These are phyloP conservation scores for Pseudozyma pruni DNA, from an alignment of 1,284 basidiomycete species.

Conservation along the genomic window DNA sequence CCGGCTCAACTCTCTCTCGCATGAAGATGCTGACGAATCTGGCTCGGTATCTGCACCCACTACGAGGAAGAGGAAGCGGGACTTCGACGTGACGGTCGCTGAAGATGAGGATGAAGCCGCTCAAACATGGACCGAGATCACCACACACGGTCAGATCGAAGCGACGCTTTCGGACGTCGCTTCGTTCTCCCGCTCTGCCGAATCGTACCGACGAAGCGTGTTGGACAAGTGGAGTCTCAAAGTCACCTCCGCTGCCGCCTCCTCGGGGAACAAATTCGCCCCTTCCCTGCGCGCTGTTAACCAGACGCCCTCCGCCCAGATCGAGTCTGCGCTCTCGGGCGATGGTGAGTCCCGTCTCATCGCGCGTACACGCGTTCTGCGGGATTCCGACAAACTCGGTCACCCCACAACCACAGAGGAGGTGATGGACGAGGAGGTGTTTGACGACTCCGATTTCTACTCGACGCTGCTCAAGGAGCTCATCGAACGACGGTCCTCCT, in stretches of 20 bases:
- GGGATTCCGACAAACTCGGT: constrained; percentile 42
- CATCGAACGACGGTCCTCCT: constrained; percentile 53
- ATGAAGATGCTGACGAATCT: background rate
- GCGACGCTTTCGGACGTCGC: constrained; percentile 31
- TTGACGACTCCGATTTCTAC: constrained; percentile 67
- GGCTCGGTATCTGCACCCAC: constrained; percentile 9
- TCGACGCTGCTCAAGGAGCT: constrained; percentile 60
- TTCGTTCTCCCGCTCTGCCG: constrained; percentile 21
- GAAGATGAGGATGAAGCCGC: constrained; percentile 22
- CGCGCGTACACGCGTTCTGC: constrained; percentile 57
- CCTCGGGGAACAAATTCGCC: constrained; percentile 36
- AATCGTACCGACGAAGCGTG: constrained; percentile 32
- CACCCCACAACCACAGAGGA: background rate
- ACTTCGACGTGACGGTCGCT: constrained; percentile 28
- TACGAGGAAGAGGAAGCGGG: constrained; percentile 40
- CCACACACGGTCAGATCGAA: constrained; percentile 31
- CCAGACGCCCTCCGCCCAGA: constrained; percentile 52
- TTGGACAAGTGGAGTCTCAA: constrained; percentile 58
- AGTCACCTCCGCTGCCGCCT: constrained; percentile 42
- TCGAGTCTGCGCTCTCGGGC: constrained; percentile 53
- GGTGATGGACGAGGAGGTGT: constrained; percentile 50
- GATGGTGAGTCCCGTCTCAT: constrained; percentile 57
- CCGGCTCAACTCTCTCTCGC: constrained; percentile 10
- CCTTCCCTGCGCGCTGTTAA: constrained; percentile 55
- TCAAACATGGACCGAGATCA: constrained; percentile 33